Base-by-base conservation (phyloP, 2,329 filamentous ascomycete genomes). In the Xylariaceae sp. region DNA sequence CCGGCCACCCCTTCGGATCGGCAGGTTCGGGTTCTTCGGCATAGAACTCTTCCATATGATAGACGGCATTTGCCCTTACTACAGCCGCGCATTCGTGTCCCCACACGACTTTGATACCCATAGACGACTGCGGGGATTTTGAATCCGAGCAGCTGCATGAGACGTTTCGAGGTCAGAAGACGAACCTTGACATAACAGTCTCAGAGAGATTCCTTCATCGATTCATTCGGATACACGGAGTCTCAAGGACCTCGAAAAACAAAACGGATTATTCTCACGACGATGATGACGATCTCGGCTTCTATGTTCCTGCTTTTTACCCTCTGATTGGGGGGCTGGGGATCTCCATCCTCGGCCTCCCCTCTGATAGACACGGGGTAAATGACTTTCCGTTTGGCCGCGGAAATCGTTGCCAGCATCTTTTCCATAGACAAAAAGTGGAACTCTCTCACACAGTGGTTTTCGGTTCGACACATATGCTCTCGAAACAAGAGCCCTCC, bases 381-480 rank as follows among this genome's bases (percentile, higher is more conserved):
- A 56, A 52, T 55, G 52, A 53, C 48, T 53, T 56, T 53, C 56
- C 56, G 60, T 55, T 55, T 56, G 54, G 58, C 56, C 57, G 58
- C 53, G 55, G 55, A 59, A 59, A 58, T 61, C 16, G 16, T 62
- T 60, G 58, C 63, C 62, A 56, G 56, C 58, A 63, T 60, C 60
- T 56, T 42, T 50, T 52, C 59, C 70, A 77, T 81, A 82, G 77
- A 82, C 74, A 80, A 80, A 32, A 81, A 80, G 75, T 75, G 76
- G 77, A 78, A 79, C 79, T 77, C 75, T 80, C 76, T n/a, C n/a
- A n/a, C n/a, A n/a, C n/a, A 12, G 43, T 38, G 70, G 74, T 75
- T 76, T 68, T 77, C 72, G 74, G 67, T 73, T 72, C 65, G 55
- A 55, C 40, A 54, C 27, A 42, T 20, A 44, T 50, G 48, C 52